These are phyloP conservation scores for Volvox reticuliferus DNA, from an alignment of 139 green algal genomes.

Conservation along the genomic window DNA sequence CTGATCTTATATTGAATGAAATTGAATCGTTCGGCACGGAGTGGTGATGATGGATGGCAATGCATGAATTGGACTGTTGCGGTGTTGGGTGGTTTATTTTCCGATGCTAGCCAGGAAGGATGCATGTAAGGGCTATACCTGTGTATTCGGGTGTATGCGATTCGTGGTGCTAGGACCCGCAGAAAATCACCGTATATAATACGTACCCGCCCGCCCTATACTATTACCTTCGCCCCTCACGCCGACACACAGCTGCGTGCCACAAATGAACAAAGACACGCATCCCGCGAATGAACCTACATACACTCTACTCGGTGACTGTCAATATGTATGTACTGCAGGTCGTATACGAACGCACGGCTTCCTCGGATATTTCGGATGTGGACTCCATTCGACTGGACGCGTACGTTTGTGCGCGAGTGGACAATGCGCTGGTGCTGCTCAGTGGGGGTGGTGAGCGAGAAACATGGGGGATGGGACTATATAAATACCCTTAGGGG, in stretches of 20 bases:
- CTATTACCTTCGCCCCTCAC: background rate
- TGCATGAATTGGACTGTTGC: too few species aligned
- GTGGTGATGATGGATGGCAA: too few species aligned
- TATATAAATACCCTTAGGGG: too few species aligned
- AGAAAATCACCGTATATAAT: too few species aligned
- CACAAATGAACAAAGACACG: background rate
- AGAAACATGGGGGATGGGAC: too few species aligned
- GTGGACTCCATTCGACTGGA: background rate
- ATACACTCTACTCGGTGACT: background rate
- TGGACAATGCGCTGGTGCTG: background rate
- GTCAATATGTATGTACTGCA: background rate
- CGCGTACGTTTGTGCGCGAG: constrained; percentile 8
- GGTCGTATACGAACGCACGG: constrained; percentile 17
- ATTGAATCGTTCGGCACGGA: too few species aligned
- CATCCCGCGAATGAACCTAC: background rate
- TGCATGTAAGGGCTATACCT: too few species aligned
- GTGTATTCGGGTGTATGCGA: too few species aligned
- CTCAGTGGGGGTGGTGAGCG: background rate
- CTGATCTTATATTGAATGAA: background rate
- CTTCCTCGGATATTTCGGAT: too few species aligned
- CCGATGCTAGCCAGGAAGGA: too few species aligned
- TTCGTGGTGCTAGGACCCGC: background rate
- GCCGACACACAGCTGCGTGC: background rate
- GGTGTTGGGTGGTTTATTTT: too few species aligned
- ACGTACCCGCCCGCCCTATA: background rate